Percentiles rank a stretch among this genome's conserved stretches.
phyloP scores from a whole-genome alignment of 2,329 filamentous ascomycete genomes.

The Zalaria sp. region DNA sequence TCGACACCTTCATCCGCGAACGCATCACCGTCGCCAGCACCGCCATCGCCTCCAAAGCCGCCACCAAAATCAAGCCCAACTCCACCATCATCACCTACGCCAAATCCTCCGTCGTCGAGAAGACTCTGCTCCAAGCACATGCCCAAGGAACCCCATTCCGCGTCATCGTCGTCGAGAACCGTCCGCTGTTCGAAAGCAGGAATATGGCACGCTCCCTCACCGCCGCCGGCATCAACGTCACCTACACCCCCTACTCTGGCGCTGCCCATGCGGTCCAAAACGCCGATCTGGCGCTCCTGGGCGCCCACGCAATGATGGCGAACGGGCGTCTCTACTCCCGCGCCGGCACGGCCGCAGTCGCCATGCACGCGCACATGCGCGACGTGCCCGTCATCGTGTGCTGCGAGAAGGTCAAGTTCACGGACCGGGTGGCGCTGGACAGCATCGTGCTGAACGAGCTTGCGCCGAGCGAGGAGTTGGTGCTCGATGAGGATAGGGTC shows the following conservation, averaged over 20 bases:
- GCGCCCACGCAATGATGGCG: slow-evolving; percentile 87
- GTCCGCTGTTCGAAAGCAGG: slow-evolving; percentile 56
- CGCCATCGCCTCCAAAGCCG: slow-evolving; percentile 66
- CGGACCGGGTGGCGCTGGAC: slow-evolving; percentile 76
- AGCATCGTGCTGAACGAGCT: slow-evolving; percentile 92
- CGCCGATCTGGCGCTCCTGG: slow-evolving; percentile 63
- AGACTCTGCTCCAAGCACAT: slow-evolving; percentile 62
- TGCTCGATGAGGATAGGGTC: slow-evolving; percentile 16
- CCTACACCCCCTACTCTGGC: slow-evolving; percentile 70
- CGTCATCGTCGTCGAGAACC: slow-evolving; percentile 71
- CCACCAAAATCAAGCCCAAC: slow-evolving; percentile 60
- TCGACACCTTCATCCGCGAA: slow-evolving; percentile 83
- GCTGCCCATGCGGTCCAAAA: slow-evolving; percentile 59
- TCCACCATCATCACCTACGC: slow-evolving; percentile 81
- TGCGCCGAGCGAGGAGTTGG: slow-evolving; percentile 56
- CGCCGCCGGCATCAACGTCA: slow-evolving; percentile 57
- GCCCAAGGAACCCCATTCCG: slow-evolving; percentile 59
- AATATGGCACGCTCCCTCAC: slow-evolving; percentile 58
- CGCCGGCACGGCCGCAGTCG: slow-evolving; percentile 74
- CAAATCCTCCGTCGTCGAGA: slow-evolving; percentile 73
- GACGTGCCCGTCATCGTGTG: slow-evolving; percentile 75
- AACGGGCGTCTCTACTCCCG: slow-evolving; percentile 85
- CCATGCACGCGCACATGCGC: slow-evolving; percentile 63
- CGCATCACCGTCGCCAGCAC: slow-evolving; percentile 77
- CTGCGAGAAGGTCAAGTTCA: slow-evolving; percentile 92